Percentiles rank a stretch among this genome's conserved stretches.
Conservation (phyloP, 192 early-diverging fungal species). For the Coemansia sp. region DNA sequence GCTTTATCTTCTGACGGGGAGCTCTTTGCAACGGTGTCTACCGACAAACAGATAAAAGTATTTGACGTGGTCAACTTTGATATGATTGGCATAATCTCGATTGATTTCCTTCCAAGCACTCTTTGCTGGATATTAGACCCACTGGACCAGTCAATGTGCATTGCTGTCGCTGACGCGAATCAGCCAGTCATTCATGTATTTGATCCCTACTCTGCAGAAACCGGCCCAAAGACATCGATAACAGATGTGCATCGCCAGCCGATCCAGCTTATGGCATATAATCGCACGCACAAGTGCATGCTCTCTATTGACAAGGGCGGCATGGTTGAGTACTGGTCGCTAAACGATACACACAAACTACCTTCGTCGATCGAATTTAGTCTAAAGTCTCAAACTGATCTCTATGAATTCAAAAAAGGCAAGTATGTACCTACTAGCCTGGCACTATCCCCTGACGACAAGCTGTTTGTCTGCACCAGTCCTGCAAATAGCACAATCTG, state of each 20-base stretch:
- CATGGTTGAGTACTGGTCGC: constrained; percentile 93
- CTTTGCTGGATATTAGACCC: constrained; percentile 86
- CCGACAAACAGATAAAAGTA: constrained; percentile 86
- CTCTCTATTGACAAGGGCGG: constrained; percentile 84
- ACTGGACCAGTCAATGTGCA: constrained; percentile 77
- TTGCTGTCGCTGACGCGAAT: constrained; percentile 81
- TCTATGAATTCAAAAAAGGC: constrained; percentile 93
- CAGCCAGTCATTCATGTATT: constrained; percentile 73
- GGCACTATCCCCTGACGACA: constrained; percentile 75
- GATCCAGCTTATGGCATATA: constrained; percentile 81
- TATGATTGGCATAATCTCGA: constrained; percentile 94
- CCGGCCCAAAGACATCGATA: constrained; percentile 63
- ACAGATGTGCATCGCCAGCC: constrained; percentile 69
- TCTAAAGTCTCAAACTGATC: constrained; percentile 91
- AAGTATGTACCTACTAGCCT: constrained; percentile 79
- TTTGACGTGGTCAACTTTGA: constrained; percentile 98
- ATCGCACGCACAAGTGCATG: constrained; percentile 69
- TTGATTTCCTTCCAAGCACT: constrained; percentile 70
- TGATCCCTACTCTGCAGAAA: constrained; percentile 71
- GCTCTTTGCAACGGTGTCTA: constrained; percentile 77
- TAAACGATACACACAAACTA: constrained; percentile 65
- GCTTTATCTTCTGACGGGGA: constrained; percentile 72
- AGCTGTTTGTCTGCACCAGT: constrained; percentile 86
- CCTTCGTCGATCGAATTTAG: constrained; percentile 69
- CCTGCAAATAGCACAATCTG: constrained; percentile 81